Base-by-base conservation (phyloP, 208 protist genomes). In the Acanthamoeba lenticulata region DNA sequence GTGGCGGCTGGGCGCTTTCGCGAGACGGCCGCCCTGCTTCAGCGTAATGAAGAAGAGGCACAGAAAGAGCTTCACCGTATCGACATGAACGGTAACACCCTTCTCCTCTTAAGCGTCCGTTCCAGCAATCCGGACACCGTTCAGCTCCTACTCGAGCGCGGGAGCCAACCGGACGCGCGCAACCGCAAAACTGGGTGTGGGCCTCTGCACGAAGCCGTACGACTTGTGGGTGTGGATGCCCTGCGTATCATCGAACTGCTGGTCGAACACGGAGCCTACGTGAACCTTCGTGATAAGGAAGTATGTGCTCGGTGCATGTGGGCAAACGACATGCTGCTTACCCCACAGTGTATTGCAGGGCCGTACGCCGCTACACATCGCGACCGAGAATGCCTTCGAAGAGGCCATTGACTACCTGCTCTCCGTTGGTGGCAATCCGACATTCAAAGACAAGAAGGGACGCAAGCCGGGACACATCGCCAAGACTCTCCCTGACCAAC, bases 361-460 rank as follows among this genome's bases (percentile, higher is more conserved):
- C 44, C 49, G n/a, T 17, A 89, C 79, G 9, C 79, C 79, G 36
- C 79, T 89, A 3, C 79, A 89, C 49, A 40, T 62, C 0, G 79
- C 79, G n/a, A 62, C 49, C 0, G 42, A 89, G 45, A 7, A 36
- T 15, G 38, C 15, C 3, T 62, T 44, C 32, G 79, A 62, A 24
- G 79, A 89, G 42, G 79, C 79, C 11, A 62, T 89, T 15, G 79
- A 62, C 47, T 62, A 65, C 32, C 79, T 89, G 44, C 79, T 89
- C 6, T 52, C 44, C n/a, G 44, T 89, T 36, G 79, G 79, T 32
- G 79, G 32, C 49, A 77, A 62, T 42, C 47, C 79, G 17, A 19
- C 47, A 17, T 24, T 89, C 44, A 89, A 89, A 34, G 79, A 89
- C 79, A 89, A 36, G 36, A 89, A 89, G 79, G 79, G 79, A 15